A percentile compares a stretch with the other conserved stretches of the same genome.
Conservation (phyloP, 2,329 filamentous ascomycete species). For the Pyricularia pennisetigena region DNA sequence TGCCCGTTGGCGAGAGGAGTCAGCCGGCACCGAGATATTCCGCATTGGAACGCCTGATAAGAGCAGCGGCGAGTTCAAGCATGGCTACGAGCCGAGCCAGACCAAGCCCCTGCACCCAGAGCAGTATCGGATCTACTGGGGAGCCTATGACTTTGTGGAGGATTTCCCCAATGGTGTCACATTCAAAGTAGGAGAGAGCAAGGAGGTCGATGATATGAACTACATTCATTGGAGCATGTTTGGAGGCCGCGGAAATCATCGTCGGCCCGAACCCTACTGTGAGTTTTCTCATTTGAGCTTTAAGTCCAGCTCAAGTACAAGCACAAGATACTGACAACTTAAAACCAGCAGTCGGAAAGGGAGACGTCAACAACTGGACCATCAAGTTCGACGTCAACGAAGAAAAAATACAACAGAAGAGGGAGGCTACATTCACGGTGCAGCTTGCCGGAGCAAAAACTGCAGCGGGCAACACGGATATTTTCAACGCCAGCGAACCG, state of each 20-base stretch:
- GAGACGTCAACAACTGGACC: conserved; percentile 49
- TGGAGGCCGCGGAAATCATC: conserved; percentile 40
- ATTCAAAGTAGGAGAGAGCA: conserved; percentile 44
- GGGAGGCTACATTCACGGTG: conserved; percentile 47
- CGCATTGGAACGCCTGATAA: conserved; percentile 54
- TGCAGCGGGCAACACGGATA: conserved; percentile 50
- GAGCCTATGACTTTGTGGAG: conserved; percentile 44
- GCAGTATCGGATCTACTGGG: conserved; percentile 55
- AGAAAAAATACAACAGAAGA: conserved; percentile 28
- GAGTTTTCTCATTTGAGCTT: conserved; percentile 10
- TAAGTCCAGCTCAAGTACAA: not conserved
- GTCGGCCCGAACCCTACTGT: conserved; percentile 30
- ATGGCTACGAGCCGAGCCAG: conserved; percentile 40
- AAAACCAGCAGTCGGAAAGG: conserved; percentile 6
- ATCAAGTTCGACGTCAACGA: conserved; percentile 38
- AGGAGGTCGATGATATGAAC: conserved; percentile 42
- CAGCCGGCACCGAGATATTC: conserved; percentile 48
- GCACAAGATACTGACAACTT: not conserved
- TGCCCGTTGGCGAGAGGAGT: conserved; percentile 42
- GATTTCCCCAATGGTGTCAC: conserved; percentile 50
- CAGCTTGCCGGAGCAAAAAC: conserved; percentile 55
- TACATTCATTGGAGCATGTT: conserved; percentile 59
- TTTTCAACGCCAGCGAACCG: conserved; percentile 41
- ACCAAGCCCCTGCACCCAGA: conserved; percentile 39
- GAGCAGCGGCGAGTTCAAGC: conserved; percentile 48